Base-by-base conservation (phyloP, 1,284 basidiomycete species). In the Phellinidium pouzarii region DNA sequence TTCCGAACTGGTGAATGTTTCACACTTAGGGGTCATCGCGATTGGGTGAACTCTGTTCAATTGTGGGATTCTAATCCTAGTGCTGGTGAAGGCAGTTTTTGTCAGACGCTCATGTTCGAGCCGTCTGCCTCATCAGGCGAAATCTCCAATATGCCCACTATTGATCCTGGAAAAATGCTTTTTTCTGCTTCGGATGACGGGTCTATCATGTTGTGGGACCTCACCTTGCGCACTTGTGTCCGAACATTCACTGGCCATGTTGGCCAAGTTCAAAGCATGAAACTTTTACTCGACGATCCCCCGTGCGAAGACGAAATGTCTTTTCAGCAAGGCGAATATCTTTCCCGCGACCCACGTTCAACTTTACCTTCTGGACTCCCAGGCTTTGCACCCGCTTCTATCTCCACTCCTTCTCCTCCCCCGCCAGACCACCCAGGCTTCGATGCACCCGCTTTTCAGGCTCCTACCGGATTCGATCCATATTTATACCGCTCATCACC, bases 161-260 rank as follows among this genome's bases (percentile, higher is more conserved):
- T 92, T 54, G 82, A 89, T 56, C 76, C 80, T 1, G 90, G 91
- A 42, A 92, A 94, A 69, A 92, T 95, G 85, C 76, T 99, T 31
- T 97, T 99, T 72, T 97, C 94, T 5, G 93, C 91, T 1, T 94
- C 92, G 4, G 95, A 99, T 66, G 96, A 99, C 64, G 87, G 89
- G 26, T 85, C 87, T 3, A 93, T 99, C 67, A 86, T 87, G 54
- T 79, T 99, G 2, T 99, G 95, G 95, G 94, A 99, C 68, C 77
- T 99, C 44, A 82, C 78, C 20, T 72, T 75, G 22, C 79, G 91
- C 44, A 80, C 85, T 17, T 98, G 93, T 64, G 77, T 97, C 40
- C 80, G 90, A 26, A 83, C 86, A 52, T 92, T 95, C 64, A 78
- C 76, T 11, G 96, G 94, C 0, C 95, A 99, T 68, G 86, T 95